Conservation (phyloP, 805 yeast species). For the Hanseniaspora clermontiae region DNA sequence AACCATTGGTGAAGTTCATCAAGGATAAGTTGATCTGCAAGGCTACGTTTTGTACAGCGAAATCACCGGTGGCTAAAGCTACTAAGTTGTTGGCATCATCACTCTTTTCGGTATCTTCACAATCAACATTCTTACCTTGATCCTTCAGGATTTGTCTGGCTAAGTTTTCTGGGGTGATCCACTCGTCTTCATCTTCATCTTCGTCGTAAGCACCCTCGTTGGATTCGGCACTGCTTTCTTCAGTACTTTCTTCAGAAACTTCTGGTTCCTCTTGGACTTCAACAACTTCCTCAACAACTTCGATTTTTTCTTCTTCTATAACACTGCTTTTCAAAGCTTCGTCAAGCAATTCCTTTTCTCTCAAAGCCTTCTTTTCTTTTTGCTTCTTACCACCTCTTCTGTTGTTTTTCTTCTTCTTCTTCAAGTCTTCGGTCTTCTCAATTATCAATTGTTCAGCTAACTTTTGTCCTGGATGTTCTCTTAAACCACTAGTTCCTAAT, state of each 20-base stretch:
- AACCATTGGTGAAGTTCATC: slow-evolving; percentile 74
- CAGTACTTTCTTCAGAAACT: background rate
- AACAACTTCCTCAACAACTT: slow-evolving; percentile 19
- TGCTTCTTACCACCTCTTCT: slow-evolving; percentile 58
- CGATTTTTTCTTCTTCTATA: slow-evolving; percentile 9
- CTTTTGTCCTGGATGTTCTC: slow-evolving; percentile 59
- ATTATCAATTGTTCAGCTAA: slow-evolving; percentile 21
- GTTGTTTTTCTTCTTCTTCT: slow-evolving; percentile 32
- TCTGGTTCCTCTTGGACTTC: slow-evolving; percentile 14
- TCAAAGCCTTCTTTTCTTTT: slow-evolving; percentile 43
- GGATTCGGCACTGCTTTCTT: slow-evolving; percentile 5
- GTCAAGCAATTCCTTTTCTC: slow-evolving; percentile 18
- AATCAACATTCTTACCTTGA: slow-evolving; percentile 41
- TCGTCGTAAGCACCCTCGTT: slow-evolving; percentile 28
- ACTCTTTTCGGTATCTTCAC: slow-evolving; percentile 29
- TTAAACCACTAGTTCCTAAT: slow-evolving; percentile 55
- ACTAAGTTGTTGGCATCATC: slow-evolving; percentile 40
- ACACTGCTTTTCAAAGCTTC: slow-evolving; percentile 14
- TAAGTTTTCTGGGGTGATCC: slow-evolving; percentile 88
- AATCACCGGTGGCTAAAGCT: slow-evolving; percentile 89
- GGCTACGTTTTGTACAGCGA: slow-evolving; percentile 92
- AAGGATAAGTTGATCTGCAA: slow-evolving; percentile 79
- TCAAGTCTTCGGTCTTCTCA: slow-evolving; percentile 15
- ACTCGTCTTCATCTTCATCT: slow-evolving; percentile 68
- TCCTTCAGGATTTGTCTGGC: slow-evolving; percentile 58